Evolutionary conservation across 2,329 filamentous ascomycete genomes (phyloP).

Genomic region (Nemania sp.): DNA sequence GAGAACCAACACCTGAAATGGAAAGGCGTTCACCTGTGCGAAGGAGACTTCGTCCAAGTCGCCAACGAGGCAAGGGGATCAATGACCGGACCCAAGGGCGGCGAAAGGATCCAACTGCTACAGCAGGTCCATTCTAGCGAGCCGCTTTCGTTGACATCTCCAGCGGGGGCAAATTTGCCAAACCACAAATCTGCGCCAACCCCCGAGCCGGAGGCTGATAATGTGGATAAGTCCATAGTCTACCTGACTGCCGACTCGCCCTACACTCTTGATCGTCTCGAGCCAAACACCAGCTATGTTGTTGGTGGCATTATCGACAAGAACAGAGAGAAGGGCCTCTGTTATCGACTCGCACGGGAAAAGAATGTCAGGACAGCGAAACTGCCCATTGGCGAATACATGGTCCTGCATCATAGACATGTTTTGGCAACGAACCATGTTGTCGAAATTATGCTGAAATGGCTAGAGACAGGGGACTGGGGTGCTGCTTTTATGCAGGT

Average conservation of each 20-base stretch:
- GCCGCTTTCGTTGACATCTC: constrained; percentile 42
- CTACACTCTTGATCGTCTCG: constrained; percentile 78
- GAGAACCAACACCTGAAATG: constrained; percentile 73
- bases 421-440: constrained; percentile 96
- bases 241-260: constrained; percentile 94
- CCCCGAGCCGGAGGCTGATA: constrained; percentile 37
- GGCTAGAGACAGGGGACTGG: constrained; percentile 91
- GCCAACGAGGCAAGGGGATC: constrained; percentile 66
- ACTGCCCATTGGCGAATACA: constrained; percentile 91
- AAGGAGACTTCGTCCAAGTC: constrained; percentile 74
- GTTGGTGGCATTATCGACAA: constrained; percentile 94
- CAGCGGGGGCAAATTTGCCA: no score
- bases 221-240: constrained; percentile 60
- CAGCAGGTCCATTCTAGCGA: constrained; percentile 43
- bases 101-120: constrained; percentile 64
- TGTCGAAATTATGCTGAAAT: constrained; percentile 92
- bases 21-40: constrained; percentile 76
- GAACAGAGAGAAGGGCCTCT: constrained; percentile 94
- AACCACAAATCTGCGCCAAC: constrained; percentile 36
- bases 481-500: constrained; percentile 84
- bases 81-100: constrained; percentile 65
- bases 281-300: constrained; percentile 88
- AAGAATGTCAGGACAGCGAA: constrained; percentile 84
- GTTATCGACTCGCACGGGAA: constrained; percentile 78
- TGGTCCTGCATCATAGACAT: constrained; percentile 84